Conservation (phyloP, 495 filamentous ascomycete genomes). For the Aspergillus bertholletiae region DNA sequence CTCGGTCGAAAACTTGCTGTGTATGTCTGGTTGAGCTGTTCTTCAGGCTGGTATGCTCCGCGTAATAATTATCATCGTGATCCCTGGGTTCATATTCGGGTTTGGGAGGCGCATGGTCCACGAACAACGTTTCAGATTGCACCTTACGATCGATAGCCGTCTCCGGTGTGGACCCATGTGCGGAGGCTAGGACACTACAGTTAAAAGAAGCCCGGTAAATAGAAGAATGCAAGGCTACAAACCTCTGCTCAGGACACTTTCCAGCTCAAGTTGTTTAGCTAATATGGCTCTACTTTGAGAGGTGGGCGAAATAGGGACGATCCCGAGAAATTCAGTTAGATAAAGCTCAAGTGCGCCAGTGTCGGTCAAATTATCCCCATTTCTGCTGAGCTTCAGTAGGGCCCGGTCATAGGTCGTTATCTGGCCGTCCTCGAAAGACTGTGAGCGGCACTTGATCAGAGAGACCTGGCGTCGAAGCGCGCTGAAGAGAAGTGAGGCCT, state of each 20-base stretch:
- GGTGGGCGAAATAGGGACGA: conserved; percentile 15
- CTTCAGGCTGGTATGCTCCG: not conserved
- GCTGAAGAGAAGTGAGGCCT: conserved; percentile 19
- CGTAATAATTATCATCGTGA: not conserved
- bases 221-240: not conserved
- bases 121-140: not conserved
- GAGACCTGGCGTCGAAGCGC: conserved; percentile 28
- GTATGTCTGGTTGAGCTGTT: not conserved
- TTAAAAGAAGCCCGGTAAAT: not conserved
- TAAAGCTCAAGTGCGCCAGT: conserved; percentile 36
- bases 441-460: conserved; percentile 32
- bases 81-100: not conserved
- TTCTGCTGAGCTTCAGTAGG: conserved; percentile 28
- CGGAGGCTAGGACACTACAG: not conserved
- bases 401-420: conserved; percentile 40
- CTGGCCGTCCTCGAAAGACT: conserved; percentile 33
- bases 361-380: conserved; percentile 22
- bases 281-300: conserved; percentile 12
- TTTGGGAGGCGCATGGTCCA: not conserved
- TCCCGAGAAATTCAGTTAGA: conserved; percentile 36
- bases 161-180: not conserved
- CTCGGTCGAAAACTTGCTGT: conserved; percentile 6
- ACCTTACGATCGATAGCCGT: not conserved
- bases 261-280: conserved; percentile 12
- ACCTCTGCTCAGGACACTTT: conserved; percentile 17